Evolutionary conservation across 352 stramenopile species (phyloP).

Genomic region (Globisporangium emineosum): DNA sequence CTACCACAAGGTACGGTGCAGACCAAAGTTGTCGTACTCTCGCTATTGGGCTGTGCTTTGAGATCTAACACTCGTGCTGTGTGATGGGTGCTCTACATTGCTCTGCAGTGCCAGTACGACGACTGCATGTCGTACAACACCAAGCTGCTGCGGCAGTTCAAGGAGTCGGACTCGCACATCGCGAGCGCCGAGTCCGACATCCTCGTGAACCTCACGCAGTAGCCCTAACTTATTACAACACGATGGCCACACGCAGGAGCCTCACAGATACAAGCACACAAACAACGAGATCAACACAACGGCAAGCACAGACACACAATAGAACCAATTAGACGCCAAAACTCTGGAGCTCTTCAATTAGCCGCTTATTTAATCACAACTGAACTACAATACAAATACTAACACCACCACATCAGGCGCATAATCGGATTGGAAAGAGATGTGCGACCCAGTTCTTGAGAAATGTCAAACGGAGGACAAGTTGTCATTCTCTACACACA

Average conservation of each 20-base stretch:
- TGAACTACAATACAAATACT: conserved; percentile 1
- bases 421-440: conserved; percentile 9
- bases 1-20: conserved; percentile 71
- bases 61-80: not conserved
- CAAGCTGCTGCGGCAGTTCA: conserved; percentile 78
- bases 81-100: not conserved
- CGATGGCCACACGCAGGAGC: not conserved
- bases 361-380: not conserved
- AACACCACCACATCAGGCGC: no score
- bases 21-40: no score
- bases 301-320: not conserved
- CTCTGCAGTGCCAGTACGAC: conserved; percentile 58
- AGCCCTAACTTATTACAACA: not conserved
- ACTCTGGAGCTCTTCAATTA: not conserved
- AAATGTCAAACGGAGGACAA: conserved; percentile 43
- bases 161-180: conserved; percentile 40
- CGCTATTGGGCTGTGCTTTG: not conserved
- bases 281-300: not conserved
- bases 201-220: conserved; percentile 34
- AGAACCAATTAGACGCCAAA: not conserved
- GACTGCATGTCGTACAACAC: conserved; percentile 86
- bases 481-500: conserved; percentile 82
- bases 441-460: conserved; percentile 84
- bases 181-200: conserved; percentile 31
- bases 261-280: not conserved